Percentiles rank a stretch among this genome's conserved stretches.
Evolutionary conservation across 2,329 filamentous ascomycete species (phyloP).

Genomic region (Parascedosporium putredinis): DNA sequence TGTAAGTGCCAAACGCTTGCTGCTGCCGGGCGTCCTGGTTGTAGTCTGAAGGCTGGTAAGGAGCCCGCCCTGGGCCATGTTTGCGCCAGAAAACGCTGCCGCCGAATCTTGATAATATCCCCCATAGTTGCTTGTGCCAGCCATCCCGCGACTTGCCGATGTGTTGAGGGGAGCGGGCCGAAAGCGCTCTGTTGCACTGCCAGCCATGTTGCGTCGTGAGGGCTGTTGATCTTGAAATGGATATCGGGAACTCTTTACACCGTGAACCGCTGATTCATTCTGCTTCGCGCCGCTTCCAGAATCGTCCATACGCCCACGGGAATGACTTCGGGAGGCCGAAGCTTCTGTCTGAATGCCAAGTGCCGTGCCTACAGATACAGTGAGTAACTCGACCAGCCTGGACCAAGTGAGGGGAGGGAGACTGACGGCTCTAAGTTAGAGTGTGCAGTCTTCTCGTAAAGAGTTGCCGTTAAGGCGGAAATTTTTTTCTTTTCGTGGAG

Average conservation of each 20-base stretch:
- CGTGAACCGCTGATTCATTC: constrained; percentile 60
- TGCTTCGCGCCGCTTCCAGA: constrained; percentile 63
- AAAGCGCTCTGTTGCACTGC: constrained; percentile 30
- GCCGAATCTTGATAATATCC: constrained; percentile 48
- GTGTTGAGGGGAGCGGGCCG: constrained; percentile 38
- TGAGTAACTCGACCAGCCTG: too few relatives aligned
- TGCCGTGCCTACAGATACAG: background rate
- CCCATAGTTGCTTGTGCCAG: constrained; percentile 45
- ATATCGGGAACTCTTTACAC: constrained; percentile 45
- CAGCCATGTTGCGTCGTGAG: constrained; percentile 26
- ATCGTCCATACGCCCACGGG: constrained; percentile 61
- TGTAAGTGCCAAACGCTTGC: constrained; percentile 48
- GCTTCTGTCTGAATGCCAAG: background rate
- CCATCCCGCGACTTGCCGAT: constrained; percentile 38
- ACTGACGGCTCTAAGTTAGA: too few relatives aligned
- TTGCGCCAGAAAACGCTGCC: constrained; percentile 36
- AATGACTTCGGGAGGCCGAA: background rate
- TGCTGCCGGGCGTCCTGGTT: constrained; percentile 49
- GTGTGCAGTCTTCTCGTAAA: too few relatives aligned
- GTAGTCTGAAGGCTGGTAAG: constrained; percentile 56
- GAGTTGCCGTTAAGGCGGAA: too few relatives aligned
- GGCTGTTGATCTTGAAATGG: constrained; percentile 38
- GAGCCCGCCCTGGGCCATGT: constrained; percentile 45
- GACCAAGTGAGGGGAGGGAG: too few relatives aligned
- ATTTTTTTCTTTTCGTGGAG: too few relatives aligned